Base-by-base conservation (phyloP, 306 rosid genomes). In the Lathyrus aphaca region DNA sequence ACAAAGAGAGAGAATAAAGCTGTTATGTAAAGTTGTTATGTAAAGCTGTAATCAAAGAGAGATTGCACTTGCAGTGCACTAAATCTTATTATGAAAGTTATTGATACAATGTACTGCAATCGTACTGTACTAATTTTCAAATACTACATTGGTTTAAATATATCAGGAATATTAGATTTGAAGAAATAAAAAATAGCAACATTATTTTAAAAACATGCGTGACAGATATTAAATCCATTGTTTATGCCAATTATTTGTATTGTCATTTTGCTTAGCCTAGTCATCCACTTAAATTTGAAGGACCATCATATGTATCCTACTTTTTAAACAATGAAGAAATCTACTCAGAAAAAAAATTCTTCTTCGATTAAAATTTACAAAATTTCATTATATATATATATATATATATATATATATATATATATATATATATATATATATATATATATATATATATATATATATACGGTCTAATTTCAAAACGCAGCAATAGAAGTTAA, bases 141-240 rank as follows among this genome's bases (percentile, higher is more conserved):
- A 16, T 61, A 43, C 55, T 10, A 11, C 29, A 7, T 19, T 38
- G 61, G 51, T 66, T 49, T 70, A 37, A 48, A 48, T 8, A 17
- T 68, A 74, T 75, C 79, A 38, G 40, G 73, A 54, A 17, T 30
- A 51, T 23, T 72, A 43, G 71, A 69, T 76, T 75, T 53, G 18
- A 2, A 46, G 6, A 64, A 23, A 16, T 32, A 40, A 71, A 44
- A 64, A 54, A 39, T 14, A 19, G 25, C 50, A 12, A 23, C 25
- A 79, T 54, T 70, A 46, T 35, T 35, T 1, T 27, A 56, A 25
- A n/a, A 59, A 14, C 48, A 38, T 62, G 15, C 32, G 49, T 10
- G 65, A 63, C 72, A 66, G 58, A 38, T 76, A 46, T 62, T 72
- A 29, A 66, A 27, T 23, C 21, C 67, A 25, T 27, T 25, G n/a